Percentiles rank a stretch among this genome's conserved stretches.
phyloP scores from a whole-genome alignment of 2,329 filamentous ascomycete species.

The Stagonosporopsis chrysanthemi region DNA sequence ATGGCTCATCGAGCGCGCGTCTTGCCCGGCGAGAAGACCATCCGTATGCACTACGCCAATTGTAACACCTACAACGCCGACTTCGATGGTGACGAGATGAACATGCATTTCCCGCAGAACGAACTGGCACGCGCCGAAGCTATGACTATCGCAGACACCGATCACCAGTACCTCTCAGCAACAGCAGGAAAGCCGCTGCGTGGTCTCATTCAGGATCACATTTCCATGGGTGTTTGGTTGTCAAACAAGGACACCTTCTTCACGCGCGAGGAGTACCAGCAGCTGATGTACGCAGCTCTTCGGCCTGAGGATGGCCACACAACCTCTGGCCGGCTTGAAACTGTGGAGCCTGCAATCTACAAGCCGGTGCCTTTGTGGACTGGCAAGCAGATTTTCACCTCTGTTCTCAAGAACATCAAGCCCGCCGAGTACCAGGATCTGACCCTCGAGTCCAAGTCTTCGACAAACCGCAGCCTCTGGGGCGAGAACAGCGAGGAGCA shows the following conservation, averaged over 20 bases:
- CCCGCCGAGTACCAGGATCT: conserved; percentile 78
- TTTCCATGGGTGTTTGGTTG: conserved; percentile 90
- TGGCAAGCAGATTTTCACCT: conserved; percentile 94
- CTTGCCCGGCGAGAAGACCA: conserved; percentile 91
- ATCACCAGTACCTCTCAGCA: conserved; percentile 94
- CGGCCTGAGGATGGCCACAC: conserved; percentile 92
- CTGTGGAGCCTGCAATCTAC: conserved; percentile 80
- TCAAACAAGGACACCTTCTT: conserved; percentile 94
- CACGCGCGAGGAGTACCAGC: conserved; percentile 84
- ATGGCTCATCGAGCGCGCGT: conserved; percentile 97
- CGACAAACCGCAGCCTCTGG: conserved; percentile 83
- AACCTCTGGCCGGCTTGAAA: conserved; percentile 79
- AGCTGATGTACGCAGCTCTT: conserved; percentile 89
- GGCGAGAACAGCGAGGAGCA: conserved; percentile 77
- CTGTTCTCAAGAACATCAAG: conserved; percentile 89
- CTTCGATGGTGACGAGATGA: conserved; percentile 99
- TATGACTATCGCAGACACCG: conserved; percentile 90
- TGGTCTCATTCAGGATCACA: conserved; percentile 97
- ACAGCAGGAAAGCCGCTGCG: conserved; percentile 92
- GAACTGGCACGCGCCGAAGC: conserved; percentile 94
- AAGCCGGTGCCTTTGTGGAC: conserved; percentile 89
- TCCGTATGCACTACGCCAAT: conserved; percentile 99
- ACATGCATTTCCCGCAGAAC: conserved; percentile 99
- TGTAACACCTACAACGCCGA: conserved; percentile 99
- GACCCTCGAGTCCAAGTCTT: conserved; percentile 79